Conservation (phyloP, 2,329 filamentous ascomycete species). For the Ceratocystis papillata region DNA sequence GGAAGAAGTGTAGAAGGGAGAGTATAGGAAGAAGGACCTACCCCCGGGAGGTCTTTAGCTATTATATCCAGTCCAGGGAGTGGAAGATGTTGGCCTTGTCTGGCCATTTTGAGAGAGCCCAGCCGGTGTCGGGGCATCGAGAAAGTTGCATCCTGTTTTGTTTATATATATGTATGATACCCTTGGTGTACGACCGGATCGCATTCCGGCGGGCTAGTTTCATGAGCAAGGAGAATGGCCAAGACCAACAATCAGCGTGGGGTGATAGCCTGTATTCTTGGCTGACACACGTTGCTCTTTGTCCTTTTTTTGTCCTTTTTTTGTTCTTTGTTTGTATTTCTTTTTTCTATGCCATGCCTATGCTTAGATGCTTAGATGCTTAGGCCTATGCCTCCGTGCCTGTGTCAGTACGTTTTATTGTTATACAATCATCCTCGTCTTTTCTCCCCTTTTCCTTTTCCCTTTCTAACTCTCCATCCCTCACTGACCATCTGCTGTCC, state of each 20-base stretch:
- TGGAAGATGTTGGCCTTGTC: too few species aligned
- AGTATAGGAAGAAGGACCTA: too few species aligned
- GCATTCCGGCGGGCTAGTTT: neutral
- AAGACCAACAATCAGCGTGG: neutral
- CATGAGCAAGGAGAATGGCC: neutral
- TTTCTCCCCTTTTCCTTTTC: neutral
- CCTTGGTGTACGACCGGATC: neutral
- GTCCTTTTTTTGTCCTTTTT: conserved; percentile 1
- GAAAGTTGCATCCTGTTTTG: neutral
- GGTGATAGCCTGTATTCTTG: neutral
- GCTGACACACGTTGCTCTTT: neutral
- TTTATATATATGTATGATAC: conserved; percentile 12
- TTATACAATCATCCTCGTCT: neutral
- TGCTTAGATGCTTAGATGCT: neutral
- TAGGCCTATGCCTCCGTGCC: too few species aligned
- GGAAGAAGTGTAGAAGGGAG: neutral
- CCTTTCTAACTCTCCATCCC: neutral
- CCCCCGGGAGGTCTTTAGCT: too few species aligned
- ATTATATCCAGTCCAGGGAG: too few species aligned
- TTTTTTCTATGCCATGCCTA: neutral
- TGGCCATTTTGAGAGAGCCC: too few species aligned
- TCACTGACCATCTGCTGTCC: conserved; percentile 12
- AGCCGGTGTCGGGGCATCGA: too few species aligned
- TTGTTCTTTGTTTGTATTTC: neutral
- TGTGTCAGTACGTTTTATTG: too few species aligned